These are phyloP conservation scores for Aphanoascus verrucosus DNA, from an alignment of 2,329 filamentous ascomycete species.

Conservation along the genomic window DNA sequence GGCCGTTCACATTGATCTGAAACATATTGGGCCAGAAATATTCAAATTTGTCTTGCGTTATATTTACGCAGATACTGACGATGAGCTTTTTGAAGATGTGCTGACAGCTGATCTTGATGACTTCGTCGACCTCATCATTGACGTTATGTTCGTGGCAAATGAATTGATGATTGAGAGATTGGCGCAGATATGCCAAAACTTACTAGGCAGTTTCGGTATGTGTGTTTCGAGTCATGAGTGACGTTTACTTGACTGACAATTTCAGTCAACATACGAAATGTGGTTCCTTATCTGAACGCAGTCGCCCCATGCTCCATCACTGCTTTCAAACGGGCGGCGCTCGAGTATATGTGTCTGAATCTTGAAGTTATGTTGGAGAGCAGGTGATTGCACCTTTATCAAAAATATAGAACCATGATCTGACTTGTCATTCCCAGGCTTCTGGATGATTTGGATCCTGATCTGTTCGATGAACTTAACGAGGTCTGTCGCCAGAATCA, in stretches of 20 bases:
- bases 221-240: not conserved
- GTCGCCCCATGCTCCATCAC: constrained; percentile 73
- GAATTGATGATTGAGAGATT: constrained; percentile 91
- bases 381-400: constrained; percentile 36
- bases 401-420: constrained; percentile 1
- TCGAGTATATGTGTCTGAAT: constrained; percentile 87
- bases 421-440: constrained; percentile 37
- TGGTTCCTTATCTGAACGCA: constrained; percentile 72
- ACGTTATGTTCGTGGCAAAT: constrained; percentile 81
- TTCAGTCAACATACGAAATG: constrained; percentile 68
- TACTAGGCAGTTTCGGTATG: constrained; percentile 66
- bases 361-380: constrained; percentile 89
- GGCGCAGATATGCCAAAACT: constrained; percentile 76
- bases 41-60: constrained; percentile 72
- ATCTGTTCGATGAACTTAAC: constrained; percentile 72
- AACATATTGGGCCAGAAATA: constrained; percentile 61
- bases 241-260: constrained; percentile 6
- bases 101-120: constrained; percentile 63
- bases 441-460: constrained; percentile 73
- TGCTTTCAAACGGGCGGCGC: constrained; percentile 74
- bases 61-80: constrained; percentile 72
- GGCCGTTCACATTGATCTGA: constrained; percentile 63
- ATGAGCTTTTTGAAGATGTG: constrained; percentile 70
- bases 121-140: constrained; percentile 78
- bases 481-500: constrained; percentile 73